A percentile compares a stretch with the other conserved stretches of the same genome.
These are phyloP conservation scores for Hansenula lynferdii DNA, from an alignment of 1,139 yeast species.

Conservation along the genomic window DNA sequence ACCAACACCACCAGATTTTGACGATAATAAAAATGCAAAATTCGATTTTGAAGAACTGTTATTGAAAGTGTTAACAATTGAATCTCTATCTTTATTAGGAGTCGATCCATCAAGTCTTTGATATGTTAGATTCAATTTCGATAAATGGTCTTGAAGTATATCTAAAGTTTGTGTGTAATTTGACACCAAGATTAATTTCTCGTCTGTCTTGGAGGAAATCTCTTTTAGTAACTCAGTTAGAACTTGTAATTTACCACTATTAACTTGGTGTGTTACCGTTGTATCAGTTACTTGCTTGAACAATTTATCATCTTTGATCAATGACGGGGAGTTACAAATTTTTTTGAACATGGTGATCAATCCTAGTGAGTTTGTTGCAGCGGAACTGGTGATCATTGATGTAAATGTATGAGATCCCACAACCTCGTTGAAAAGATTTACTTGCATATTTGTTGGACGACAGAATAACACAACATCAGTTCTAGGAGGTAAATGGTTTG, in stretches of 20 bases:
- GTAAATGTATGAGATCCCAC: slow-evolving; percentile 37
- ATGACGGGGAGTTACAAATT: slow-evolving; percentile 76
- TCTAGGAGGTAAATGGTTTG: slow-evolving; percentile 65
- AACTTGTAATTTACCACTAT: slow-evolving; percentile 54
- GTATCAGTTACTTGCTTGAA: slow-evolving; percentile 16
- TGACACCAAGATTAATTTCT: slow-evolving; percentile 83
- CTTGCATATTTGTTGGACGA: slow-evolving; percentile 65
- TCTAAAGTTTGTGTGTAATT: slow-evolving; percentile 89
- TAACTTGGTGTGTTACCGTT: slow-evolving; percentile 17
- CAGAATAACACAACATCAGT: slow-evolving; percentile 79
- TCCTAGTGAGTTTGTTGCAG: slow-evolving; percentile 46
- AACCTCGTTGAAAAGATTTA: slow-evolving; percentile 48
- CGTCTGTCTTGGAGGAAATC: slow-evolving; percentile 38
- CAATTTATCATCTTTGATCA: slow-evolving; percentile 39
- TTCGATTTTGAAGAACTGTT: slow-evolving; percentile 33
- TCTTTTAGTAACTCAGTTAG: slow-evolving; percentile 49
- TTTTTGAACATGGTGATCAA: slow-evolving; percentile 75
- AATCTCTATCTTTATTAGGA: slow-evolving; percentile 57
- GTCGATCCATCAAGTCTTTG: slow-evolving; percentile 84
- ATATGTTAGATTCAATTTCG: slow-evolving; percentile 44
- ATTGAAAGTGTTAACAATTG: slow-evolving; percentile 69
- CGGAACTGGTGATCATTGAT: slow-evolving; percentile 21
- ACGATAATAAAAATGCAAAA: slow-evolving; percentile 74
- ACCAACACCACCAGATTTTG: slow-evolving; percentile 95
- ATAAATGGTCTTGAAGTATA: slow-evolving; percentile 55